Percentiles rank a stretch among this genome's conserved stretches.
phyloP scores from a whole-genome alignment of 768 basidiomycete genomes.

The Agaricus subrufescens region DNA sequence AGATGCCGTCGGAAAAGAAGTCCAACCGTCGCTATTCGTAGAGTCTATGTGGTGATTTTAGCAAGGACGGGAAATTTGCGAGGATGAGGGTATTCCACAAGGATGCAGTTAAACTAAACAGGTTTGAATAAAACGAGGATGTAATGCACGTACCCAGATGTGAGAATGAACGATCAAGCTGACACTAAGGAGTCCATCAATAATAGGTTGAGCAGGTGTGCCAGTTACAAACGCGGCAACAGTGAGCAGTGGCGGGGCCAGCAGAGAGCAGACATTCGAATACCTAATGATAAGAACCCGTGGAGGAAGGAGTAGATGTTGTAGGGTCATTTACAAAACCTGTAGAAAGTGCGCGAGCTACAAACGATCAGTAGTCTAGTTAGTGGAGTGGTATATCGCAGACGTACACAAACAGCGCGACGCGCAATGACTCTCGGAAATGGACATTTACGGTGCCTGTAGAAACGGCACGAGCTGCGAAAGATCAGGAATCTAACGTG shows the following conservation, averaged over 20 bases:
- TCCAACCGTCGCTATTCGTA: no score
- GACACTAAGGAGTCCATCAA: conserved; percentile 87
- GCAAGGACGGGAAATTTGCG: no score
- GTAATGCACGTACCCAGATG: conserved; percentile 83
- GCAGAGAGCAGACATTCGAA: conserved; percentile 93
- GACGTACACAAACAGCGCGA: no score
- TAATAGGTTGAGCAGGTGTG: conserved; percentile 69
- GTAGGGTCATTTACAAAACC: conserved; percentile 97
- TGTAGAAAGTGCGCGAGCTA: conserved; percentile 64
- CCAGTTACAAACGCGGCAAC: conserved; percentile 81
- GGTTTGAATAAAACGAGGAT: no score
- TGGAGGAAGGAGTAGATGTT: conserved; percentile 76
- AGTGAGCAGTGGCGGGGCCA: conserved; percentile 83
- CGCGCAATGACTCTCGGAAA: no score
- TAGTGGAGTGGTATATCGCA: conserved; percentile 27
- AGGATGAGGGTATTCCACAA: no score
- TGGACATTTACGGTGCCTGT: conserved; percentile 77
- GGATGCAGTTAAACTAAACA: no score
- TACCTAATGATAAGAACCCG: conserved; percentile 90
- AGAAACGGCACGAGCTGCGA: conserved; percentile 42
- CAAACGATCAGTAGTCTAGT: background rate
- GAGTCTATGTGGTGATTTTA: no score
- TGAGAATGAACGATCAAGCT: conserved; percentile 93
- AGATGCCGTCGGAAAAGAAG: no score
- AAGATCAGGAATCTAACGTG: conserved; percentile 11